Percentiles rank a stretch among this genome's conserved stretches.
Conservation (phyloP, 768 basidiomycete genomes). For the Suillus variegatus region DNA sequence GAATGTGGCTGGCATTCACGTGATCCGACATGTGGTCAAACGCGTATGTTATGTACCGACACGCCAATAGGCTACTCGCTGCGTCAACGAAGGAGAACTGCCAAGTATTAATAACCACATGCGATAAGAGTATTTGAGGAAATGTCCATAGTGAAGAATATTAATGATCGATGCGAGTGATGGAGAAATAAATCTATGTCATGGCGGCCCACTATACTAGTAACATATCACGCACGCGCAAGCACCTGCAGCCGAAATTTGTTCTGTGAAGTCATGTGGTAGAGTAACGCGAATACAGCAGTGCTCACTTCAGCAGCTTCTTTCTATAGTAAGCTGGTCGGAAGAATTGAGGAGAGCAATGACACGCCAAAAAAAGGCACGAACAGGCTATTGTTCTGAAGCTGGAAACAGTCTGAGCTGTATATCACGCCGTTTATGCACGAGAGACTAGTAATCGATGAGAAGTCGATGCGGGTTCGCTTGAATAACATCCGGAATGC, state of each 20-base stretch:
- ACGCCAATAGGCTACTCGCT: background rate
- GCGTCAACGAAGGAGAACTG: background rate
- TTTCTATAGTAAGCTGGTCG: background rate
- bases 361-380: background rate
- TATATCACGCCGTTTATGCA: background rate
- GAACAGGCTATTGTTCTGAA: background rate
- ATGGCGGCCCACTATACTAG: background rate
- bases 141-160: background rate
- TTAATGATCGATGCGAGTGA: background rate
- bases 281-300: background rate
- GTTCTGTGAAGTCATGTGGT: background rate
- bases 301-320: background rate
- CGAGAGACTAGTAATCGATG: background rate
- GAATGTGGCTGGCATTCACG: background rate
- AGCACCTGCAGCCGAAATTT: background rate
- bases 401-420: background rate
- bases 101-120: background rate
- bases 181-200: background rate
- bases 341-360: background rate
- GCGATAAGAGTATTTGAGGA: background rate
- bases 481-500: background rate
- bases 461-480: background rate
- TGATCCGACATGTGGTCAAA: background rate
- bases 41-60: background rate
- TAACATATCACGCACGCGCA: background rate